Conservation (phyloP, 2,329 filamentous ascomycete genomes). For the Botrytis tulipae region DNA sequence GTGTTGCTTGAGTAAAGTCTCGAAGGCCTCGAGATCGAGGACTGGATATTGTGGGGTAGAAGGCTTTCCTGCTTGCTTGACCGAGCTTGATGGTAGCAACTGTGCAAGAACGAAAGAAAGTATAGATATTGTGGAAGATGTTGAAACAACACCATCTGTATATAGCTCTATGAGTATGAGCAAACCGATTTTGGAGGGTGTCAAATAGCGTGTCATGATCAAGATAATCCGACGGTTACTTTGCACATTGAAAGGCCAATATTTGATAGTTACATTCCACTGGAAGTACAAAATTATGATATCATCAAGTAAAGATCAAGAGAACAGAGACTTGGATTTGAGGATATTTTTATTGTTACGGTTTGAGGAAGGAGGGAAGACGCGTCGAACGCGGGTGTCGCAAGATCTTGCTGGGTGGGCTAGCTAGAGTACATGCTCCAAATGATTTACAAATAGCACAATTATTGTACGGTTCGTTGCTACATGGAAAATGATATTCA, state of each 20-base stretch:
- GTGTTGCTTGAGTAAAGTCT: conserved; percentile 54
- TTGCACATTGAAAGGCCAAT: neutral
- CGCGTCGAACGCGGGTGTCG: conserved; percentile 8
- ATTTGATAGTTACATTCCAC: neutral
- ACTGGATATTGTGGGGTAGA: conserved; percentile 45
- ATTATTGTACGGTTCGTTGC: neutral
- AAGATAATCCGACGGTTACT: neutral
- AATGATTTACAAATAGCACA: neutral
- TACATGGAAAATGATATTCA: neutral
- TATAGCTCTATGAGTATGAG: conserved; percentile 82
- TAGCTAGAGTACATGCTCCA: neutral
- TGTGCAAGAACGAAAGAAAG: conserved; percentile 77
- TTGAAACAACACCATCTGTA: conserved; percentile 66
- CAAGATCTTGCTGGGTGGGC: neutral
- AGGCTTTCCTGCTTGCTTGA: conserved; percentile 27
- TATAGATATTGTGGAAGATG: conserved; percentile 68
- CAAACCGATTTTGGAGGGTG: conserved; percentile 82
- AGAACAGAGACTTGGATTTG: neutral
- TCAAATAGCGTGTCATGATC: conserved; percentile 76
- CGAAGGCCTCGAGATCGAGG: conserved; percentile 57
- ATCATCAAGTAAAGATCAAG: neutral
- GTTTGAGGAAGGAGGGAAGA: neutral
- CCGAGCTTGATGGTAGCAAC: conserved; percentile 52
- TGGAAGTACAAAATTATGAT: neutral
- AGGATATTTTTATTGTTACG: neutral